Percentiles rank a stretch among this genome's conserved stretches.
Conservation (phyloP, 1,284 basidiomycete genomes). For the Ustilago bromivora region DNA sequence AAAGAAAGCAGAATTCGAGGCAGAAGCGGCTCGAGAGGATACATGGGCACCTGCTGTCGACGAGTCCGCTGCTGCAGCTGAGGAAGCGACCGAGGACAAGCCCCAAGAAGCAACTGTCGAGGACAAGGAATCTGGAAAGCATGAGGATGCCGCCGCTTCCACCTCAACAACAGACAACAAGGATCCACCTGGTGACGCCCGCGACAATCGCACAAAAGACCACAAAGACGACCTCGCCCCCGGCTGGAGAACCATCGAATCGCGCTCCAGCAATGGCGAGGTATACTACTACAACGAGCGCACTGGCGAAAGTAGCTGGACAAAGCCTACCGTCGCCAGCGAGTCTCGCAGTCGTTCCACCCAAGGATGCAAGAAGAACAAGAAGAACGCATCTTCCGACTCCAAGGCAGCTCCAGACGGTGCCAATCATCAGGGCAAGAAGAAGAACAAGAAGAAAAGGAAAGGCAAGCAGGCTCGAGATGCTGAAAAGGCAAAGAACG, state of each 20-base stretch:
- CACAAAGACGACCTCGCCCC: slow-evolving; percentile 13
- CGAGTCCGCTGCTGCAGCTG: not conserved
- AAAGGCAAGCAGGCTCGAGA: slow-evolving; percentile 24
- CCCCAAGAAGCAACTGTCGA: not conserved
- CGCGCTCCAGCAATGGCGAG: slow-evolving; percentile 37
- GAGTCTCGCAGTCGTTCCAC: slow-evolving; percentile 3
- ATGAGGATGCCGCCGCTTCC: not conserved
- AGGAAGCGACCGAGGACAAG: not conserved
- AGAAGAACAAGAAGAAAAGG: slow-evolving; percentile 35
- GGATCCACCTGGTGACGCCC: not conserved
- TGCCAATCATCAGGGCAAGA: slow-evolving; percentile 11
- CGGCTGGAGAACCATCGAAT: slow-evolving; percentile 37
- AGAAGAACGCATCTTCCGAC: not conserved
- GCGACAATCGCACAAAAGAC: not conserved
- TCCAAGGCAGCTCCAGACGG: not conserved
- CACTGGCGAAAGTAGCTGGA: slow-evolving; percentile 45
- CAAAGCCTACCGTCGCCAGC: slow-evolving; percentile 17
- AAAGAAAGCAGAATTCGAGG: not conserved
- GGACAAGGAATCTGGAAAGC: not conserved
- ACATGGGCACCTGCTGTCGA: not conserved
- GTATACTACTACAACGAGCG: slow-evolving; percentile 50
- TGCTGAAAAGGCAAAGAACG: slow-evolving; percentile 16
- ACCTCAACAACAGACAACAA: slow-evolving; percentile 4
- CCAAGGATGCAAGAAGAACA: not conserved
- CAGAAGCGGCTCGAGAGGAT: not conserved